Base-by-base conservation (phyloP, 2,329 filamentous ascomycete species). In the Penicillium sp. region DNA sequence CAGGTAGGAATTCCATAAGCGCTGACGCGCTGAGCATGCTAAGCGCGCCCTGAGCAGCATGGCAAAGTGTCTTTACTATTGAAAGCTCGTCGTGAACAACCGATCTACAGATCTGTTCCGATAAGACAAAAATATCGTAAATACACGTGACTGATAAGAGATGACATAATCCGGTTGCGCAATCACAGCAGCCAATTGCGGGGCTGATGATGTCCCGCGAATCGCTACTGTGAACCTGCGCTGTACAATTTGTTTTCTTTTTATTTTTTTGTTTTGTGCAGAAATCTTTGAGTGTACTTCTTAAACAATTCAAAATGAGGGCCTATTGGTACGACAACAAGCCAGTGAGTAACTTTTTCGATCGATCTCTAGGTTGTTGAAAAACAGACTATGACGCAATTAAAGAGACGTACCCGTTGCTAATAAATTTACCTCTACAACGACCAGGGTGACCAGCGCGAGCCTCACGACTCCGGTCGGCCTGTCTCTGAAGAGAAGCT, bases 381-480 rank as follows among this genome's bases (percentile, higher is more conserved):
- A n/a, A 25, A 4, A 18, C 18, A 36, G 11, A 18, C 39, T 28
- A 50, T 50, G 41, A 52, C 35, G 46, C 44, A 50, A 48, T 38
- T 42, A 36, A 32, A 4, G 9, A 48, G 41, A 45, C 39, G 18
- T 18, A 18, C 18, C 18, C 32, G 39, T 45, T 45, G 48, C 49
- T 50, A 35, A 55, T 43, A 33, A 26, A 25, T 43, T 9, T 26
- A 18, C 18, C 18, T 18, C 18, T 18, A 18, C 18, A 29, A 45
- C 9, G 12, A 24, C 6, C 66, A 95, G 88, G 90, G 89, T 73
- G 93, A 98, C 78, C 93, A 96, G 74, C 90, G 93, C 66, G 80
- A 86, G 38, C 81, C 88, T 45, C 93, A 98, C 73, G 85, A 96
- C 74, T 94, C 89, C 18, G 88, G 88, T 62, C 82, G 81, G 56